Evolutionary conservation across 1,284 basidiomycete species (phyloP), one percentile per base, ranked within the genome.

Genomic region (Papiliotrema flavescens): DNA sequence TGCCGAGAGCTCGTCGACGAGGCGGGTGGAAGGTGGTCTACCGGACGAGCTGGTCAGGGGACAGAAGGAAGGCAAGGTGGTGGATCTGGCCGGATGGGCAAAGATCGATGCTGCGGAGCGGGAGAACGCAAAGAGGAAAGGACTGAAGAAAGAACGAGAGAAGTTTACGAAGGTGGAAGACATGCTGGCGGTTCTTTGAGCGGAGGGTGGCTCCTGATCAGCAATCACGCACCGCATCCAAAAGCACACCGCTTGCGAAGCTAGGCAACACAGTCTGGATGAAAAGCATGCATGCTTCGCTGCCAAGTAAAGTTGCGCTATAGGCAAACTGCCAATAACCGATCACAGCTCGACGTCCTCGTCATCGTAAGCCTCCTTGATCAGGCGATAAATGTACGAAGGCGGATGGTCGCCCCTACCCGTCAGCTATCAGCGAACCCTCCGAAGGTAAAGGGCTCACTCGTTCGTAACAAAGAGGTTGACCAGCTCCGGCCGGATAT

Each of bases 381-480:
- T 84, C 51, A 95, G 79, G 60, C 90, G 81, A 73, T 94, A 92
- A 66, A 94, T 87, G 55, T 90, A 93, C 28, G 90, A 89, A 26
- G 90, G 91, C 39, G 91, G 89, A 70, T 94, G 90, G 72, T 94
- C 90, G 40, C 90, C 90, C 67, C 90, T 94, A 59, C 11, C 47
- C 55, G 40, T 42, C 39, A 61, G 60, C 50, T 14, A 20, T 23
- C 37, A 36, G 23, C 7, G 15, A 45, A 22, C 5, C 17, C n/a
- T 36, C 57, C 40, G 44, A 48, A n/a, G n/a, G n/a, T n/a, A n/a
- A n/a, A n/a, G n/a, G n/a, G n/a, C 90, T 80, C 71, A 93, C 91
- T 94, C 89, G 66, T 98, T 98, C 11, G 94, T 98, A 66, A 98
- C 91, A 71, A 92, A 95, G 19, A 93, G 87, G 71, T 94, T 89